These are phyloP conservation scores for Penicillium nucicola DNA, from an alignment of 495 filamentous ascomycete species.

Conservation along the genomic window DNA sequence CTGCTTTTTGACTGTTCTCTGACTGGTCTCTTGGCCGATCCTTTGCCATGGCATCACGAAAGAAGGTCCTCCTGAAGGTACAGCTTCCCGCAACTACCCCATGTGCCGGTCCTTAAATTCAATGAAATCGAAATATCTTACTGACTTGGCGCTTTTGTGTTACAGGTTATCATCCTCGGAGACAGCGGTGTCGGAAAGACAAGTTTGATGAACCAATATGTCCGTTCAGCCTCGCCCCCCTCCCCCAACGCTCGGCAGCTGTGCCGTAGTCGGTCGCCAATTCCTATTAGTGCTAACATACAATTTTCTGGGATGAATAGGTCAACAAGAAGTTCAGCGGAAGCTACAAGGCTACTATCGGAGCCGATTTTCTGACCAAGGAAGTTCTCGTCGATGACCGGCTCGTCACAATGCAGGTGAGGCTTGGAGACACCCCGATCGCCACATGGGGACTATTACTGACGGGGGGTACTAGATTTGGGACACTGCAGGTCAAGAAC, in stretches of 20 bases:
- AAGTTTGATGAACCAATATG: slow-evolving; percentile 99
- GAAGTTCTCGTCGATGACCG: slow-evolving; percentile 97
- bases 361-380: slow-evolving; percentile 97
- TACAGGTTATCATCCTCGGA: slow-evolving; percentile 93
- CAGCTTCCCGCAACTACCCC: slow-evolving; percentile 29
- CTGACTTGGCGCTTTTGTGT: slow-evolving; percentile 4
- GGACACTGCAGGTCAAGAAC: slow-evolving; percentile 97
- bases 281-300: slow-evolving; percentile 20
- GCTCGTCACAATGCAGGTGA: slow-evolving; percentile 96
- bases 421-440: slow-evolving; percentile 14
- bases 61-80: slow-evolving; percentile 98
- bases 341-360: slow-evolving; percentile 99
- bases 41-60: slow-evolving; percentile 77
- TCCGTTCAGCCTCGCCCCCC: slow-evolving; percentile 48
- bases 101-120: slow-evolving; percentile 1
- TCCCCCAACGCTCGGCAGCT: slow-evolving; percentile 2
- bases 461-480: slow-evolving; percentile 65
- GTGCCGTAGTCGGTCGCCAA: slow-evolving; percentile 2
- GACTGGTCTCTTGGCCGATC: slow-evolving; percentile 6
- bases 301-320: slow-evolving; percentile 38
- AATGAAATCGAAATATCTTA: not conserved
- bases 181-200: slow-evolving; percentile 99
- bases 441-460: slow-evolving; percentile 3
- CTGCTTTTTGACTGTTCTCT: slow-evolving; percentile 2
- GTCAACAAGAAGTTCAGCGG: slow-evolving; percentile 99